Percentiles rank a stretch among this genome's conserved stretches.
Conservation (phyloP, 1,139 yeast species). For the Hyphopichia burtonii region DNA sequence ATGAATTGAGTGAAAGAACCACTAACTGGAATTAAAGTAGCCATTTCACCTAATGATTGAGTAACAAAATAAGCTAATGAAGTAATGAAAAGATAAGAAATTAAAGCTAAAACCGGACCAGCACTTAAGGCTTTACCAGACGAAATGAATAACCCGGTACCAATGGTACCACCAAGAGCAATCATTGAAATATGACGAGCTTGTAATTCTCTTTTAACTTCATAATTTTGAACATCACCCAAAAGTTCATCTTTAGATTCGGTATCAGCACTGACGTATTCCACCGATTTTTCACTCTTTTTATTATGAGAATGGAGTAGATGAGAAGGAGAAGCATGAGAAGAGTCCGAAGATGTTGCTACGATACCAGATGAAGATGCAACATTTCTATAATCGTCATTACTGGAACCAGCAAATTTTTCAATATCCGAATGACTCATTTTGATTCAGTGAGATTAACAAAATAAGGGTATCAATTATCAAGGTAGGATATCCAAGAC, state of each 20-base stretch:
- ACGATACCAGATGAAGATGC: neutral
- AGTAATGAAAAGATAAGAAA: constrained; percentile 67
- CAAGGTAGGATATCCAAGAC: no score
- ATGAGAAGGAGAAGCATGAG: neutral
- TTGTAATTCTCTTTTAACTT: constrained; percentile 41
- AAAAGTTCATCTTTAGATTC: constrained; percentile 11
- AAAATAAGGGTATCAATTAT: neutral
- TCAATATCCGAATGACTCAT: constrained; percentile 10
- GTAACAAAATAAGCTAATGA: constrained; percentile 63
- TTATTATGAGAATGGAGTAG: neutral
- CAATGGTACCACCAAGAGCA: constrained; percentile 63
- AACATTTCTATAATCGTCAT: constrained; percentile 5
- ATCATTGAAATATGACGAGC: constrained; percentile 72
- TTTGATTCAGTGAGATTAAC: neutral
- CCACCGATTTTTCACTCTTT: constrained; percentile 8
- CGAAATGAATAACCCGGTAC: constrained; percentile 64
- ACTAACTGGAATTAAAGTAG: constrained; percentile 66
- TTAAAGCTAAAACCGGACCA: constrained; percentile 73
- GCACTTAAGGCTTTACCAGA: constrained; percentile 57
- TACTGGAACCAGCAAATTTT: constrained; percentile 8
- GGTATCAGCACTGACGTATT: constrained; percentile 10
- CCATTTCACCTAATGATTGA: constrained; percentile 76
- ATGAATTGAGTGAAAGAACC: constrained; percentile 59
- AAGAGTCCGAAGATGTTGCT: neutral
- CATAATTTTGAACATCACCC: constrained; percentile 11